Evolutionary conservation across 202 grass and related monocot genomes (phyloP).

Genomic region (Setaria italica): DNA sequence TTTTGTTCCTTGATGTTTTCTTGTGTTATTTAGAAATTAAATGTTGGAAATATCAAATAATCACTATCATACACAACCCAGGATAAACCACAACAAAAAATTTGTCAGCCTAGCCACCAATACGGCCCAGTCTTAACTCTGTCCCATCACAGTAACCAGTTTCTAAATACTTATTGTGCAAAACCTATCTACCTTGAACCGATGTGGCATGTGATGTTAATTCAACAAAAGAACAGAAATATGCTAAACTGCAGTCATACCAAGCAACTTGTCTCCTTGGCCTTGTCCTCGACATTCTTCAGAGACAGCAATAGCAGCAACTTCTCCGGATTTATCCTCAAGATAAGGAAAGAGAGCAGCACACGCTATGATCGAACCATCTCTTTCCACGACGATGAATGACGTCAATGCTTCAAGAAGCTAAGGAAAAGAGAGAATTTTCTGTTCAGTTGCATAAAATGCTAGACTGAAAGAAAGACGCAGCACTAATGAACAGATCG

Average conservation of each 20-base stretch:
- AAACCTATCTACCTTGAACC: neutral
- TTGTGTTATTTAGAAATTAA: slow-evolving; percentile 7
- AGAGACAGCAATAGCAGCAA: slow-evolving; percentile 92
- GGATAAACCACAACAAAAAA: slow-evolving; percentile 12
- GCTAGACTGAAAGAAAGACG: slow-evolving; percentile 10
- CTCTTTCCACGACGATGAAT: slow-evolving; percentile 84
- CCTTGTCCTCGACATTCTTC: slow-evolving; percentile 92
- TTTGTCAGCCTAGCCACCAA: neutral
- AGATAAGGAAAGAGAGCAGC: slow-evolving; percentile 84
- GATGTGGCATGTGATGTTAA: neutral
- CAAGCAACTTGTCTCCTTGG: slow-evolving; percentile 96
- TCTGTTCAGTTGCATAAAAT: slow-evolving; percentile 37
- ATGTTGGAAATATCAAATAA: slow-evolving; percentile 31
- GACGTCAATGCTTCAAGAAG: slow-evolving; percentile 60
- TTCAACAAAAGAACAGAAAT: neutral
- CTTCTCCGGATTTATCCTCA: slow-evolving; percentile 88
- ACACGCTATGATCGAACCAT: slow-evolving; percentile 90
- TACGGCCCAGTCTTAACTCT: neutral
- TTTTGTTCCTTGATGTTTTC: neutral
- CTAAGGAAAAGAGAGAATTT: slow-evolving; percentile 42
- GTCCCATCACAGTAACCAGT: neutral
- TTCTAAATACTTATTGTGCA: slow-evolving; percentile 8
- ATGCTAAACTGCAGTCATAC: slow-evolving; percentile 48
- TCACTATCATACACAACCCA: neutral
- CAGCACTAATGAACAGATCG: neutral